A percentile compares a stretch with the other conserved stretches of the same genome.
Conservation (phyloP, 306 rosid species). For the Acacia crassicarpa region DNA sequence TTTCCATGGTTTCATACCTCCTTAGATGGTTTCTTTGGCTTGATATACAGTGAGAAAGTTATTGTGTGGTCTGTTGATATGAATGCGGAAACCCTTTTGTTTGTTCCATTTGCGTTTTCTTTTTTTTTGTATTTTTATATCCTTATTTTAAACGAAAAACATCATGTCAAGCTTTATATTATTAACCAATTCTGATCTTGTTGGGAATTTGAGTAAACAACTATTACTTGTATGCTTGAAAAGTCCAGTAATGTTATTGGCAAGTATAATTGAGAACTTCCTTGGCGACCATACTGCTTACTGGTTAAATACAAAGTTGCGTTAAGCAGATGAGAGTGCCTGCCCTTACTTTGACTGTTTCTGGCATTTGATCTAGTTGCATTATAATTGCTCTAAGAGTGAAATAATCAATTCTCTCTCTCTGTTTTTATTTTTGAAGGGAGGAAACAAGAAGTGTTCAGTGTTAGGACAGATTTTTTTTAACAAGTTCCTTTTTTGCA, state of each 20-base stretch:
- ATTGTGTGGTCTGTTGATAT: constrained; percentile 9
- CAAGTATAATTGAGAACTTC: constrained; percentile 10
- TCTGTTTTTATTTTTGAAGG: not conserved
- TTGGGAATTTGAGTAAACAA: not conserved
- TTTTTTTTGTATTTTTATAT: not conserved
- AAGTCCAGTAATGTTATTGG: not conserved
- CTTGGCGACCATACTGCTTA: constrained; percentile 5
- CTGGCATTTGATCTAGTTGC: constrained; percentile 9
- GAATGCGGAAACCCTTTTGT: not conserved
- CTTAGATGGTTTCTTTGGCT: constrained; percentile 6
- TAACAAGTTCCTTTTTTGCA: not conserved
- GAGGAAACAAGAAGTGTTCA: constrained; percentile 20
- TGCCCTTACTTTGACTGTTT: not conserved
- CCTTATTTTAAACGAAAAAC: not conserved
- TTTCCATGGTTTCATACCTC: not conserved
- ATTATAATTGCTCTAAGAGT: constrained; percentile 12
- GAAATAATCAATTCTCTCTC: not conserved
- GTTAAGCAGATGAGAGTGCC: not conserved
- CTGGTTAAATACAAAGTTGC: constrained; percentile 10
- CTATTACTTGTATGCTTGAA: not conserved
- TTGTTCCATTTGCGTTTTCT: not conserved
- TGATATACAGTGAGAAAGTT: constrained; percentile 19
- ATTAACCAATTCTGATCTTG: not conserved
- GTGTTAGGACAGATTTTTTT: constrained; percentile 5
- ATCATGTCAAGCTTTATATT: not conserved